Conservation (phyloP, 73 alveolate genomes). For the Blepharisma japonicum region DNA sequence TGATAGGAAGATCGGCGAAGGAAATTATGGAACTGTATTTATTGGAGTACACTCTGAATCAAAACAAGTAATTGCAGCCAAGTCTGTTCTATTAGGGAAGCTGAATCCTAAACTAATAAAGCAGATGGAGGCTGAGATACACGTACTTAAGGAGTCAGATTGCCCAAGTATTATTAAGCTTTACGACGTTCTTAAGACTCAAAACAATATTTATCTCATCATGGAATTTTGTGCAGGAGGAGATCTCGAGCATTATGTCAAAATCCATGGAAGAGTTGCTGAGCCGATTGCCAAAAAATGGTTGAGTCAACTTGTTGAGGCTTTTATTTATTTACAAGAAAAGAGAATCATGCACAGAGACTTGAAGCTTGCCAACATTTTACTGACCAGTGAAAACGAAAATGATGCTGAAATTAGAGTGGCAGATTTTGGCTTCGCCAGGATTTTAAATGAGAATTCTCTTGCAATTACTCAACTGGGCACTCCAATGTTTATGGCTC, state of each 20-base stretch:
- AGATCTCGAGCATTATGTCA: constrained; percentile 55
- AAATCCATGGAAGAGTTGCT: constrained; percentile 49
- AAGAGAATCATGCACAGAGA: constrained; percentile 75
- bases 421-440: constrained; percentile 71
- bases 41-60: constrained; percentile 62
- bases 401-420: constrained; percentile 59
- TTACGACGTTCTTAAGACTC: constrained; percentile 71
- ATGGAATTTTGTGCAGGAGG: constrained; percentile 82
- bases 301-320: constrained; percentile 66
- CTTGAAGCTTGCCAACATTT: constrained; percentile 71
- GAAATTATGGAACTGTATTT: constrained; percentile 75
- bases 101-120: constrained; percentile 53
- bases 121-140: constrained; percentile 61
- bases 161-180: constrained; percentile 70
- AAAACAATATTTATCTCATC: constrained; percentile 62
- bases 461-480: constrained; percentile 63
- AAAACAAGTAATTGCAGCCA: constrained; percentile 73
- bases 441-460: constrained; percentile 51
- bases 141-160: constrained; percentile 53
- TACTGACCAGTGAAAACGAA: constrained; percentile 37
- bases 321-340: constrained; percentile 52
- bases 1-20: constrained; percentile 70
- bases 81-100: constrained; percentile 52
- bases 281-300: constrained; percentile 71
- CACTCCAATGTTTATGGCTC: constrained; percentile 62